Evolutionary conservation across 805 yeast species (phyloP).

Genomic region (Metschnikowia amazonensis): DNA sequence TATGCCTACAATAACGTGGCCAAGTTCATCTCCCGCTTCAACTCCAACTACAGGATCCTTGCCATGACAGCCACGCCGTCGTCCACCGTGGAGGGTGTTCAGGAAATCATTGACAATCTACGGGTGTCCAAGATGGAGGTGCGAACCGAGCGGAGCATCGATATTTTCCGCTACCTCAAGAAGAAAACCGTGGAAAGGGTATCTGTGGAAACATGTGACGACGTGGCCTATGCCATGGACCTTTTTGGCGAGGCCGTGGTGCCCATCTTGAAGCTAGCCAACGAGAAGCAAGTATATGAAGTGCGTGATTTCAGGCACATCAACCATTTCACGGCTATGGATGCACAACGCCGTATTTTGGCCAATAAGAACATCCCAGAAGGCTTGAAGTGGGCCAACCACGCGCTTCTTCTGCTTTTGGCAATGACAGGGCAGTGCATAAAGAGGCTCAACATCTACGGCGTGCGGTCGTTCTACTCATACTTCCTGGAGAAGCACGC

Average conservation of each 20-base stretch:
- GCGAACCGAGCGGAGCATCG: constrained; percentile 79
- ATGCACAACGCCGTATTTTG: constrained; percentile 56
- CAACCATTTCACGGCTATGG: constrained; percentile 68
- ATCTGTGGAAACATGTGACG: constrained; percentile 49
- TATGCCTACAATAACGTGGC: constrained; percentile 88
- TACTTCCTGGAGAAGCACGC: constrained; percentile 58
- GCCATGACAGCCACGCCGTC: constrained; percentile 98
- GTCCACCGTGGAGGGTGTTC: constrained; percentile 80
- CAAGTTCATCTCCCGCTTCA: constrained; percentile 53
- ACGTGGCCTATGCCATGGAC: constrained; percentile 54
- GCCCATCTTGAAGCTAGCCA: constrained; percentile 63
- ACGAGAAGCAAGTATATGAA: constrained; percentile 58
- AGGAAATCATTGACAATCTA: constrained; percentile 72
- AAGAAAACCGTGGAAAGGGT: constrained; percentile 57
- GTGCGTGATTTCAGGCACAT: constrained; percentile 63
- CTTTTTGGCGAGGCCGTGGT: constrained; percentile 58
- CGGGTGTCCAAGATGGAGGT: constrained; percentile 75
- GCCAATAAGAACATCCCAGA: constrained; percentile 55
- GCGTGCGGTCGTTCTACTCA: constrained; percentile 69
- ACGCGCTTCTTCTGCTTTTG: constrained; percentile 56
- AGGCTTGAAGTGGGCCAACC: constrained; percentile 72
- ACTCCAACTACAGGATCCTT: constrained; percentile 64
- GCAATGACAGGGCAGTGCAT: constrained; percentile 70
- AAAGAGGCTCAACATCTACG: constrained; percentile 72
- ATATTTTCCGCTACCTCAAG: constrained; percentile 77